A percentile compares a stretch with the other conserved stretches of the same genome.
Evolutionary conservation across 192 early-diverging fungal species (phyloP).

Genomic region (Coemansia aciculifera): DNA sequence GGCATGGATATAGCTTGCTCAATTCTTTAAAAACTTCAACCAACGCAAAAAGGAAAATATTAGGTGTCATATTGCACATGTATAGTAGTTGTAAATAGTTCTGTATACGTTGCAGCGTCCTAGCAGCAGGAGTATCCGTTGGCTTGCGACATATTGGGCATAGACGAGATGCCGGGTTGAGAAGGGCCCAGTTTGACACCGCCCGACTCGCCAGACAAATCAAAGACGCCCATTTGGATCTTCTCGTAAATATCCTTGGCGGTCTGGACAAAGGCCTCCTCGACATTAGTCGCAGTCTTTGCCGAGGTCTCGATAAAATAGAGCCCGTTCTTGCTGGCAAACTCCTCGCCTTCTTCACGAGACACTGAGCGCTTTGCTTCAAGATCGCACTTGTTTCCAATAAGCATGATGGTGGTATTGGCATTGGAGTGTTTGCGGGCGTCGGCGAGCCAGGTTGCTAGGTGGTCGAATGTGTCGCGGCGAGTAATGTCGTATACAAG

Average conservation of each 20-base stretch:
- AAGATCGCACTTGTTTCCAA: conserved; percentile 94
- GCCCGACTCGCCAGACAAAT: conserved; percentile 66
- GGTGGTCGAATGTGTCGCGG: conserved; percentile 74
- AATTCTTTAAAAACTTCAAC: background rate
- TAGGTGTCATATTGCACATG: background rate
- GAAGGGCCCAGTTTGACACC: conserved; percentile 66
- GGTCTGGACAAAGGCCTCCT: conserved; percentile 77
- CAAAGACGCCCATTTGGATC: conserved; percentile 73
- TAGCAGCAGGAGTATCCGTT: conserved; percentile 47
- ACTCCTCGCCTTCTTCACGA: conserved; percentile 81
- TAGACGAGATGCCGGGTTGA: conserved; percentile 61
- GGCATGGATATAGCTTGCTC: background rate
- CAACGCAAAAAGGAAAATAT: background rate
- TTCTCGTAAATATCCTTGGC: conserved; percentile 80
- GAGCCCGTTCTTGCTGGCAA: conserved; percentile 82
- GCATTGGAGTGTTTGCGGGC: conserved; percentile 87
- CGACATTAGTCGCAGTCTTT: conserved; percentile 85
- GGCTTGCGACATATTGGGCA: conserved; percentile 56
- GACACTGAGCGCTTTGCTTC: conserved; percentile 78
- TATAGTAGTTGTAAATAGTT: background rate
- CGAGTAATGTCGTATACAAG: conserved; percentile 86
- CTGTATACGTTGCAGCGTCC: background rate
- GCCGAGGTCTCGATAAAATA: conserved; percentile 92
- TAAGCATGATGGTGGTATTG: conserved; percentile 84
- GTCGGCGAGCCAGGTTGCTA: conserved; percentile 81